Evolutionary conservation across 73 alveolate species (phyloP), one percentile per base, ranked within the genome.

Genomic region (Breviolum minutum): DNA sequence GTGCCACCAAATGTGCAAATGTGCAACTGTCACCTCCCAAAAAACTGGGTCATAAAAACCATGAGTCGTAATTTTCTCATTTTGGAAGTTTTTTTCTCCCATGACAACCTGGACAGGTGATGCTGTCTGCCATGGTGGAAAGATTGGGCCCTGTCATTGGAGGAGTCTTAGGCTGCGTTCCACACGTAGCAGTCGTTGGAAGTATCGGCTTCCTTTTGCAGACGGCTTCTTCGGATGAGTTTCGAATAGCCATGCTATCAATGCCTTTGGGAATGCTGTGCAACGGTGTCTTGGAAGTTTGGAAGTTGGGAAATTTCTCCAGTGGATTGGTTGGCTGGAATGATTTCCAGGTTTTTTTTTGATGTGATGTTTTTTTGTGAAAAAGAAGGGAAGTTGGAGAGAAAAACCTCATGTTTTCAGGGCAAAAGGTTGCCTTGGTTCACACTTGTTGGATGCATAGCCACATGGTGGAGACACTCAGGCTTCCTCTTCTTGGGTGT

Each of bases 131-230:
- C 26, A 63, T 80, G 8, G 97, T 91, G 89, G 97, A 91, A 68
- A 79, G 97, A 22, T 61, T 91, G 89, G 97, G 97, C 88, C 89
- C 89, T 24, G 97, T 74, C 64, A 40, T 91, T 71, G 97, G 97
- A 7, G 97, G 89, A 8, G 97, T 74, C 26, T 48, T 91, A 40
- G 89, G 97, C 63, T 24, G 89, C 66, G 97, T 74, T 48, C 97
- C 97, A 24, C 97, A 91, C 66, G 97, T 91, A 80, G 97, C 97
- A 10, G 97, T 91, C 66, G 97, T 91, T 63, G 97, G 80, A 20
- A 73, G 89, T 79, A 70, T 91, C 63, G 97, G 97, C 84, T 91
- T 91, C 79, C 26, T 73, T 24, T 24, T 91, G 80, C 97, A 91
- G 89, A 80, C 97, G 0, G 95, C 54, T 19, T 24, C 68, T 2